Evolutionary conservation across 768 basidiomycete genomes (phyloP).

Genomic region (Coprinellus aureogranulatus): DNA sequence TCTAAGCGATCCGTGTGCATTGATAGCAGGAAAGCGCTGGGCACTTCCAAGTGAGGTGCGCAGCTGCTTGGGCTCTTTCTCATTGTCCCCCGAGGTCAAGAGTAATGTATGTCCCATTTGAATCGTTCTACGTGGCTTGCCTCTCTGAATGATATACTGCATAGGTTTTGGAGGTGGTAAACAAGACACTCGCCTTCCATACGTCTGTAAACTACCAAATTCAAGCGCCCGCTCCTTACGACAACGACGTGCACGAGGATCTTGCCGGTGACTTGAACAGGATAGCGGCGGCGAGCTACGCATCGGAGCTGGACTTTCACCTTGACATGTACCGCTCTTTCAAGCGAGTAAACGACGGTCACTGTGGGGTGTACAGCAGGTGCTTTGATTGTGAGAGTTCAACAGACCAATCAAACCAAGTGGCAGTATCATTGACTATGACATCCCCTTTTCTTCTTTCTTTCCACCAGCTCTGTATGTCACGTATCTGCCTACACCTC

Average conservation of each 20-base stretch:
- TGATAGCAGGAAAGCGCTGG: conserved; percentile 55
- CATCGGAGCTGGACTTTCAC: conserved; percentile 55
- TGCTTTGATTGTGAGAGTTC: conserved; percentile 39
- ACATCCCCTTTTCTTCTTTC: no score
- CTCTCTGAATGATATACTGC: background rate
- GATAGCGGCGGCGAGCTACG: conserved; percentile 42
- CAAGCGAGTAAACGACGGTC: conserved; percentile 57
- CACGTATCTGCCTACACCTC: conserved; percentile 49
- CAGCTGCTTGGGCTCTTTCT: conserved; percentile 49
- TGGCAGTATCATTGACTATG: no score
- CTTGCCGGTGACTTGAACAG: conserved; percentile 47
- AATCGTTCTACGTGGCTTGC: background rate
- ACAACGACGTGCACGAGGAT: conserved; percentile 56
- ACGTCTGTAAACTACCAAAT: conserved; percentile 62
- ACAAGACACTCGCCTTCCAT: conserved; percentile 58
- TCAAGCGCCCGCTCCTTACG: conserved; percentile 51
- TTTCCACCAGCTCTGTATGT: conserved; percentile 36
- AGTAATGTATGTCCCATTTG: conserved; percentile 41
- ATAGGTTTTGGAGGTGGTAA: conserved; percentile 57
- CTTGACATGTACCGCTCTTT: conserved; percentile 52
- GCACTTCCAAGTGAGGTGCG: conserved; percentile 50
- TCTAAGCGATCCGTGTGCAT: conserved; percentile 46
- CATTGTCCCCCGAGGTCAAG: conserved; percentile 45
- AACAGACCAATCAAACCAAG: conserved; percentile 1
- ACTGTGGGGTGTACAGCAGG: conserved; percentile 48